Evolutionary conservation across 352 stramenopile species (phyloP).

Genomic region (Globisporangium uncinulatum): DNA sequence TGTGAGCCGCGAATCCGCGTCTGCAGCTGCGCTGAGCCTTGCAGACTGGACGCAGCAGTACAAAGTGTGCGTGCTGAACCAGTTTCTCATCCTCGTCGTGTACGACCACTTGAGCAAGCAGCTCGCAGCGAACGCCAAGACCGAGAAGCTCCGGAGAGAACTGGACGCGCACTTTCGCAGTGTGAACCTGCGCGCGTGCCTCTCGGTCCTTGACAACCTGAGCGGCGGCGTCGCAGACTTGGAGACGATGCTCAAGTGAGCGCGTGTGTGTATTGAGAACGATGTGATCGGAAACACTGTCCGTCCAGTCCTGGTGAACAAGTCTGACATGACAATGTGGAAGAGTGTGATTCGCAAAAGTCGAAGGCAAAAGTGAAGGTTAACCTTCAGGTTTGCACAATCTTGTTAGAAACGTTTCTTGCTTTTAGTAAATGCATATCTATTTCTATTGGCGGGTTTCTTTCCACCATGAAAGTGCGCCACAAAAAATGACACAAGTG

Average conservation of each 20-base stretch:
- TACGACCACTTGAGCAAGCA: constrained; percentile 78
- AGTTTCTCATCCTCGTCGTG: constrained; percentile 78
- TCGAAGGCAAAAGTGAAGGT: too few species aligned
- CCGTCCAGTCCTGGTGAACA: too few species aligned
- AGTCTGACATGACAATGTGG: too few species aligned
- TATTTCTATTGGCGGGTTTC: neutral
- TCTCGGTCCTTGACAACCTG: constrained; percentile 60
- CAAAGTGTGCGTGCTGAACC: constrained; percentile 64
- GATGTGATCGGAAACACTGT: neutral
- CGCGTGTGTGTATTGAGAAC: neutral
- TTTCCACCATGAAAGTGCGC: neutral
- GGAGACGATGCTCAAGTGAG: neutral
- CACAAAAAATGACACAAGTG: neutral
- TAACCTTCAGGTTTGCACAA: too few species aligned
- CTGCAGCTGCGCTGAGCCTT: constrained; percentile 15
- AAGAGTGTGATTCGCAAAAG: too few species aligned
- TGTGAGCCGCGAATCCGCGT: constrained; percentile 11
- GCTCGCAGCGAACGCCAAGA: constrained; percentile 66
- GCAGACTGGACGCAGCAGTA: constrained; percentile 50
- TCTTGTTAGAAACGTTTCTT: too few species aligned
- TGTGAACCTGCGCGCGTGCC: constrained; percentile 60
- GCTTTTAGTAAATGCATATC: neutral
- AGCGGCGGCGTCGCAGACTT: constrained; percentile 9
- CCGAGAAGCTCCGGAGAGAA: constrained; percentile 48
- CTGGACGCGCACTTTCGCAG: constrained; percentile 64